A percentile compares a stretch with the other conserved stretches of the same genome.
These are phyloP conservation scores for Beauveria varroae DNA, from an alignment of 2,329 filamentous ascomycete genomes.

Conservation along the genomic window DNA sequence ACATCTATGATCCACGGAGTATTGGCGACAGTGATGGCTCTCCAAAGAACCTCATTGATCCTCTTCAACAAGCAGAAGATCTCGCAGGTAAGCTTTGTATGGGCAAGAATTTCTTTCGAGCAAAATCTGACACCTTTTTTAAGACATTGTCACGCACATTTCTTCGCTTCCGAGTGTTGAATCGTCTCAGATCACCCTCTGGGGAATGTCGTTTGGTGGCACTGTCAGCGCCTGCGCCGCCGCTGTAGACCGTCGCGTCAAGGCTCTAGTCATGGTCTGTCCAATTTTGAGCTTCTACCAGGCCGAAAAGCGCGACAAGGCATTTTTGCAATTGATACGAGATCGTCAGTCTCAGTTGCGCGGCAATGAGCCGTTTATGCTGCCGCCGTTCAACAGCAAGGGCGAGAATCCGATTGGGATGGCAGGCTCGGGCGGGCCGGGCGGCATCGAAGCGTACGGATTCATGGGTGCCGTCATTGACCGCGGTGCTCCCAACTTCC, in stretches of 20 bases:
- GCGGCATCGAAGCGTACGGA: conserved; percentile 14
- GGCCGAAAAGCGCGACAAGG: conserved; percentile 15
- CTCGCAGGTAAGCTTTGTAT: conserved; percentile 18
- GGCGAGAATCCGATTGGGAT: conserved; percentile 31
- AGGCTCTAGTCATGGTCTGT: not conserved
- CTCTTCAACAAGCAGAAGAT: not conserved
- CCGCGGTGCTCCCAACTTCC: conserved; percentile 17
- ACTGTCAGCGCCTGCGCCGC: conserved; percentile 20
- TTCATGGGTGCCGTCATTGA: conserved; percentile 16
- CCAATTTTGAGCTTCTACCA: conserved; percentile 1
- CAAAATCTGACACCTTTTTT: not conserved
- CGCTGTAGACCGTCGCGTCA: conserved; percentile 18
- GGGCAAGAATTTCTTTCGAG: no score
- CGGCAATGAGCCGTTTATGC: conserved; percentile 29
- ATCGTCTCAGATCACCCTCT: conserved; percentile 18
- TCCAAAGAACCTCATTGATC: conserved; percentile 28
- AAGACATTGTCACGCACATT: conserved; percentile 33
- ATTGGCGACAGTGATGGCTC: conserved; percentile 29
- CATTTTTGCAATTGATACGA: conserved; percentile 23
- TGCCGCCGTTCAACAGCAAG: conserved; percentile 27
- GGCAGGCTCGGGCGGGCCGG: conserved; percentile 12
- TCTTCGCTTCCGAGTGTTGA: conserved; percentile 33
- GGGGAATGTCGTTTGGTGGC: conserved; percentile 25
- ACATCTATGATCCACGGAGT: conserved; percentile 29
- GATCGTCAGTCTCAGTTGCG: conserved; percentile 31